phyloP scores from a whole-genome alignment of 768 basidiomycete genomes.

The Dentipellis sp. region DNA sequence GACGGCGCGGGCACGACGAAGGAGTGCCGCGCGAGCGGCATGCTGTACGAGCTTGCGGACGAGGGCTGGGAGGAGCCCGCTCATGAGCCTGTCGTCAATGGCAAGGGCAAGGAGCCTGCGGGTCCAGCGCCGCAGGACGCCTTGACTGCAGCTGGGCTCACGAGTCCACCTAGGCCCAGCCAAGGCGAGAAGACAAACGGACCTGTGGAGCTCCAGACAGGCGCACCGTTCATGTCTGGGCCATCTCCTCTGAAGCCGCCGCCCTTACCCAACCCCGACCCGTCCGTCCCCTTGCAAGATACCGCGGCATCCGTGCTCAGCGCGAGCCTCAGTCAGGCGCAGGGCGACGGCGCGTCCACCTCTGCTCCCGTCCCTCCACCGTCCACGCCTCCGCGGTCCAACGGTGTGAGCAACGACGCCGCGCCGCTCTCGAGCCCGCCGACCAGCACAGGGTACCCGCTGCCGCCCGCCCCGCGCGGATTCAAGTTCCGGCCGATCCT shows the following conservation, averaged over 20 bases:
- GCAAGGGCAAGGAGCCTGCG: conserved; percentile 17
- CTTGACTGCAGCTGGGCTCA: conserved; percentile 1
- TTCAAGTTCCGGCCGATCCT: conserved; percentile 66
- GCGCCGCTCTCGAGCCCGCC: conserved; percentile 28
- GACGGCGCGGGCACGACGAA: conserved; percentile 32
- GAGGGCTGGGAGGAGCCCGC: conserved; percentile 50
- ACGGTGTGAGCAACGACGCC: conserved; percentile 10
- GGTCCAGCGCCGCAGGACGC: conserved; percentile 3
- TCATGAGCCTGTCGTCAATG: conserved; percentile 15
- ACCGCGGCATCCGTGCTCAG: conserved; percentile 10
- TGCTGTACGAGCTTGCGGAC: conserved; percentile 73
- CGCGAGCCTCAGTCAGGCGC: not conserved
- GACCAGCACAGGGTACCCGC: conserved; percentile 25
- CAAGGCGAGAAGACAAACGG: not conserved
- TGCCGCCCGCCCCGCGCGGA: conserved; percentile 59
- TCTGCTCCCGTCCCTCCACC: not conserved
- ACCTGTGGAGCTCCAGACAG: conserved; percentile 8
- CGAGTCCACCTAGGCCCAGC: conserved; percentile 1
- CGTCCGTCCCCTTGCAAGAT: conserved; percentile 14
- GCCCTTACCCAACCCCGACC: conserved; percentile 23
- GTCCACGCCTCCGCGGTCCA: conserved; percentile 14
- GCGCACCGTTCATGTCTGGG: conserved; percentile 19
- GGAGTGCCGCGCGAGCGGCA: conserved; percentile 63
- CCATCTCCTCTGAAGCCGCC: conserved; percentile 25
- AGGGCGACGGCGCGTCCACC: conserved; percentile 3